These are phyloP conservation scores for Chaetomium cochliodes DNA, from an alignment of 495 filamentous ascomycete genomes.

Conservation along the genomic window DNA sequence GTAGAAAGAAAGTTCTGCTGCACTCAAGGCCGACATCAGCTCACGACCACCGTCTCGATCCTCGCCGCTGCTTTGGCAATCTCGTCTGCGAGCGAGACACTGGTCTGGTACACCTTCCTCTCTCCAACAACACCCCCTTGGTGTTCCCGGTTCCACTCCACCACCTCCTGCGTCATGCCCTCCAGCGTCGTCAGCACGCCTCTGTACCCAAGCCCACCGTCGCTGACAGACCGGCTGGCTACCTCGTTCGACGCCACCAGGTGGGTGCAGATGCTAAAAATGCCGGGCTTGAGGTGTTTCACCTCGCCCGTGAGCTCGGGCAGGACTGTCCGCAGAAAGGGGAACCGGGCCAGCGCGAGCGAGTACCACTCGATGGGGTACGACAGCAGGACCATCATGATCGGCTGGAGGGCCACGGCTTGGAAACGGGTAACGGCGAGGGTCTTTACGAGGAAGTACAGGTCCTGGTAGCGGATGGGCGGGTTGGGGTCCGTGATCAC, in stretches of 20 bases:
- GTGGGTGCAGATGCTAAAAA: slow-evolving; percentile 55
- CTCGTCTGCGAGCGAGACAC: slow-evolving; percentile 42
- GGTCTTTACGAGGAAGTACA: slow-evolving; percentile 29
- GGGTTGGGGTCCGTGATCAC: slow-evolving; percentile 44
- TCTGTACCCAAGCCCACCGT: slow-evolving; percentile 54
- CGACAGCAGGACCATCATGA: slow-evolving; percentile 48
- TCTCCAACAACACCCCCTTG: background rate
- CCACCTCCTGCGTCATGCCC: slow-evolving; percentile 53
- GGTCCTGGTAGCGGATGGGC: slow-evolving; percentile 38
- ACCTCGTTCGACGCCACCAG: slow-evolving; percentile 50
- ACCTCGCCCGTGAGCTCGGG: slow-evolving; percentile 46
- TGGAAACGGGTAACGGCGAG: slow-evolving; percentile 36
- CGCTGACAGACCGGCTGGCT: slow-evolving; percentile 41
- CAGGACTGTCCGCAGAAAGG: slow-evolving; percentile 44
- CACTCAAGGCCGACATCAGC: background rate
- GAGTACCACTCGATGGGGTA: slow-evolving; percentile 53
- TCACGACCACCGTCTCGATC: background rate
- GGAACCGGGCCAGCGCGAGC: slow-evolving; percentile 43
- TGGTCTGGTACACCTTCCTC: slow-evolving; percentile 39
- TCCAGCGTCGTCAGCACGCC: slow-evolving; percentile 53
- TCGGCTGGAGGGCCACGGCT: slow-evolving; percentile 39
- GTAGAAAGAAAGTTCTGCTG: background rate
- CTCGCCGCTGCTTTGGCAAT: slow-evolving; percentile 34
- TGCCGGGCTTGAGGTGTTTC: slow-evolving; percentile 52
- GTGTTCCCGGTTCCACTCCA: slow-evolving; percentile 53